These are phyloP conservation scores for Phytopythium boreale DNA, from an alignment of 352 stramenopile species.

Conservation along the genomic window DNA sequence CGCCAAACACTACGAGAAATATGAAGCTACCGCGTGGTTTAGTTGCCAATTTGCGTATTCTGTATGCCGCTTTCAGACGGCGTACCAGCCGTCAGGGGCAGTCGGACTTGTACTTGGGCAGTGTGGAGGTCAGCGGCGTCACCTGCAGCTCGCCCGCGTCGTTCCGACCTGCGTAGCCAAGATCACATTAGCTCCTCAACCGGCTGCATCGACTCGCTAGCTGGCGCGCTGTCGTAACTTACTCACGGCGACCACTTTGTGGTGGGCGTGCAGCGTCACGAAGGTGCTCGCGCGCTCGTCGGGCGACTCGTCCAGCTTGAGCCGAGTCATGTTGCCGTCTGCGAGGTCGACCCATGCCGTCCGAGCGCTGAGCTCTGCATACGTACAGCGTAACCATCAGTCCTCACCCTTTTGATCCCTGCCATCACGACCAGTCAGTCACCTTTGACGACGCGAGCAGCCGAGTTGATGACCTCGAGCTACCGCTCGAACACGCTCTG, in stretches of 20 bases:
- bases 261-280: conserved; percentile 40
- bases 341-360: conserved; percentile 46
- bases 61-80: background rate
- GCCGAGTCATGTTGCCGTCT: conserved; percentile 33
- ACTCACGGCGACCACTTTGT: conserved; percentile 52
- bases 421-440: too few species aligned
- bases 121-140: conserved; percentile 34
- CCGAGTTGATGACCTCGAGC: conserved; percentile 43
- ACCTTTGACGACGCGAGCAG: conserved; percentile 56
- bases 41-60: too few species aligned
- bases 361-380: conserved; percentile 40
- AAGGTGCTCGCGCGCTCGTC: conserved; percentile 35
- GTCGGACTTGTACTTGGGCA: conserved; percentile 16
- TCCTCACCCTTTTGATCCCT: background rate
- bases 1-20: background rate
- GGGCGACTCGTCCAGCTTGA: conserved; percentile 49
- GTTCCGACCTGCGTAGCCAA: conserved; percentile 19
- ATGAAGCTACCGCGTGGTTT: background rate
- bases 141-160: conserved; percentile 32
- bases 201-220: background rate
- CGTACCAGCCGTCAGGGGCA: background rate
- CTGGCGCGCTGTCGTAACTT: conserved; percentile 12
- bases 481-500: conserved; percentile 43
- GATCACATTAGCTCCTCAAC: background rate
- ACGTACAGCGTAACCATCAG: background rate